phyloP scores from a whole-genome alignment of 805 yeast species.

The Candida broadrunensis region DNA sequence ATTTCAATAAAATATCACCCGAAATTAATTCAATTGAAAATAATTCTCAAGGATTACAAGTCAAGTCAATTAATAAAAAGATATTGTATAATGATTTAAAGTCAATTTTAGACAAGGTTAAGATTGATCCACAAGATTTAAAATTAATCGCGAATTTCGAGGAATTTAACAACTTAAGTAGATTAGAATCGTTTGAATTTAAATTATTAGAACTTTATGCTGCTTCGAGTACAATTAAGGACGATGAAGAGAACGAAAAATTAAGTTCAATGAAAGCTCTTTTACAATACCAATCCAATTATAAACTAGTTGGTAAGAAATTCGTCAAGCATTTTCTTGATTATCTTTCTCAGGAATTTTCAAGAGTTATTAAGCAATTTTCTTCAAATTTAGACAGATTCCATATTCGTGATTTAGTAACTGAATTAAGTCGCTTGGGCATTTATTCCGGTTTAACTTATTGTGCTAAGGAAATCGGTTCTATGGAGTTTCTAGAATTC shows the following conservation, averaged over 20 bases:
- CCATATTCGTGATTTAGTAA: not conserved
- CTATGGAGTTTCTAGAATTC: conserved; percentile 45
- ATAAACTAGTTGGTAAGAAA: conserved; percentile 51
- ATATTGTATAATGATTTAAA: conserved; percentile 67
- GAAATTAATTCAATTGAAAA: conserved; percentile 71
- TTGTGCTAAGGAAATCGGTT: conserved; percentile 57
- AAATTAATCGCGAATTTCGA: conserved; percentile 43
- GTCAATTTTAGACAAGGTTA: conserved; percentile 66
- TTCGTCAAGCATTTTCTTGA: conserved; percentile 47
- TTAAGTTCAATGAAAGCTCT: conserved; percentile 70
- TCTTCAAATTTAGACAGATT: conserved; percentile 17
- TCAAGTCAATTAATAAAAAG: conserved; percentile 78
- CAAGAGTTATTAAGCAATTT: conserved; percentile 17
- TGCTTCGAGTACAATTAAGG: conserved; percentile 62
- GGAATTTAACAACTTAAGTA: conserved; percentile 46
- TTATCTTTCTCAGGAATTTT: conserved; percentile 35
- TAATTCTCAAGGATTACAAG: conserved; percentile 79
- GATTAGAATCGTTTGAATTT: conserved; percentile 48
- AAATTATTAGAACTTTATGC: conserved; percentile 55
- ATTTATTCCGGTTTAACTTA: conserved; percentile 32
- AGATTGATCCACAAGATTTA: conserved; percentile 57
- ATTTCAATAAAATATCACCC: conserved; percentile 45
- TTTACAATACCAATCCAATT: conserved; percentile 58
- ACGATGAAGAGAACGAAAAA: conserved; percentile 38
- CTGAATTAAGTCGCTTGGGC: conserved; percentile 24